Evolutionary conservation across 2,329 filamentous ascomycete genomes (phyloP), one percentile per base, ranked within the genome.

Genomic region (Aspergillus japonicus): DNA sequence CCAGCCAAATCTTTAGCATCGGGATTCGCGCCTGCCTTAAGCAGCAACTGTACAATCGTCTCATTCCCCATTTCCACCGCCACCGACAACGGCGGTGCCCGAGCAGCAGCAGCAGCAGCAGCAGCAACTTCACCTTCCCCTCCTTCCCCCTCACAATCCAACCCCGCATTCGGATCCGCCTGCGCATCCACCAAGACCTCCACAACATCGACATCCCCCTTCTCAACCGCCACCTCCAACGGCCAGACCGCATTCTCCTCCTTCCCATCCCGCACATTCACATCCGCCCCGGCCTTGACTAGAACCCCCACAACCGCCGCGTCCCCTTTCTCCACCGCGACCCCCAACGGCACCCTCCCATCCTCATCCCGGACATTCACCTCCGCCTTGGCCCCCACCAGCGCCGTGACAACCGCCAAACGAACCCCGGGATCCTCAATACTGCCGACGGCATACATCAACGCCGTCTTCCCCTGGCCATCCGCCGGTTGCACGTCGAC

Each of bases 11-110:
- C 65, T 24, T 56, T 52, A 21, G 58, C 48, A 54, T 69, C 56
- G 4, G 62, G 58, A 51, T 64, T 39, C 8, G 58, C 57, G 11
- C 59, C 62, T 14, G 59, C 55, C 47, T 62, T 57, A 14, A 69
- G 57, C 24, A 71, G 50, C 14, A 68, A 54, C n/a, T 66, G 58
- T 12, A 62, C 58, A 10, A 68, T 62, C 33, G 64, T 56, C 39
- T 65, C 62, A 33, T 69, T 60, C 4, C 68, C 70, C 29, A 60
- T 61, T 23, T 57, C 47, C 10, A 62, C 66, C 6, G 65, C 65
- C 39, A 44, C 39, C 47, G 26, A 59, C 8, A 53, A 56, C 35
- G 68, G 47, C 8, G 65, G 59, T 35, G 33, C 33, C 33, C 33
- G 11, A 35, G 33, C 12, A 35, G 11, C 33, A 35, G 33, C 29